Conservation (phyloP, 2,329 filamentous ascomycete genomes). For the Cyclaneusma minus region DNA sequence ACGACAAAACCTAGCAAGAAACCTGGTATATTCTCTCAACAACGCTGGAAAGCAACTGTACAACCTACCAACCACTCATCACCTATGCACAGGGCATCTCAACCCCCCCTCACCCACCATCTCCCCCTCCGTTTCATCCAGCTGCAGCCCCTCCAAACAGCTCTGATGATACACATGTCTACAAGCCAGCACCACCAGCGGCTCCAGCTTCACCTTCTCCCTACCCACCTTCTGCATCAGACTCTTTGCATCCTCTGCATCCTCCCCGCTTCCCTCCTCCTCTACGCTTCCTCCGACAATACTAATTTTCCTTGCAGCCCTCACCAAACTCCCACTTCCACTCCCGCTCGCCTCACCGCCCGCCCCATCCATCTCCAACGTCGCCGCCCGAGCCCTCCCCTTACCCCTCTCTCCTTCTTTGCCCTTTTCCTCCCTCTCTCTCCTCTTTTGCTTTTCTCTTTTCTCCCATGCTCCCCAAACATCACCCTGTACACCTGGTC, state of each 20-base stretch:
- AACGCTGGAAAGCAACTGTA: no score
- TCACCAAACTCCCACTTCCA: conserved; percentile 1
- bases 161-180: conserved; percentile 55
- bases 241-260: conserved; percentile 18
- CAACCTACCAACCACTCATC: background rate
- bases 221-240: conserved; percentile 39
- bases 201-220: conserved; percentile 40
- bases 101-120: conserved; percentile 30
- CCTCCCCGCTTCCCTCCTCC: conserved; percentile 21
- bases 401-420: conserved; percentile 21
- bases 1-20: no score
- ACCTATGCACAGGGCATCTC: conserved; percentile 42
- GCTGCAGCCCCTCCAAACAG: conserved; percentile 51
- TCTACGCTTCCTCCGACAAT: conserved; percentile 20
- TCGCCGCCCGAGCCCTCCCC: conserved; percentile 21
- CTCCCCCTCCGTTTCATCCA: conserved; percentile 30
- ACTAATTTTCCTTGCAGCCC: conserved; percentile 25
- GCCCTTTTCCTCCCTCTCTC: conserved; percentile 17
- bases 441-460: conserved; percentile 32
- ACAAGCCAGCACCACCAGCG: conserved; percentile 53
- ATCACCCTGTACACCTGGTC: conserved; percentile 61
- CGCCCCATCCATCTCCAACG: conserved; percentile 12
- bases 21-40: no score
- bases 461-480: conserved; percentile 78
- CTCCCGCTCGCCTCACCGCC: conserved; percentile 2